A percentile compares a stretch with the other conserved stretches of the same genome.
phyloP scores from a whole-genome alignment of 305 asterid genomes.

The Salvia sclarea region DNA sequence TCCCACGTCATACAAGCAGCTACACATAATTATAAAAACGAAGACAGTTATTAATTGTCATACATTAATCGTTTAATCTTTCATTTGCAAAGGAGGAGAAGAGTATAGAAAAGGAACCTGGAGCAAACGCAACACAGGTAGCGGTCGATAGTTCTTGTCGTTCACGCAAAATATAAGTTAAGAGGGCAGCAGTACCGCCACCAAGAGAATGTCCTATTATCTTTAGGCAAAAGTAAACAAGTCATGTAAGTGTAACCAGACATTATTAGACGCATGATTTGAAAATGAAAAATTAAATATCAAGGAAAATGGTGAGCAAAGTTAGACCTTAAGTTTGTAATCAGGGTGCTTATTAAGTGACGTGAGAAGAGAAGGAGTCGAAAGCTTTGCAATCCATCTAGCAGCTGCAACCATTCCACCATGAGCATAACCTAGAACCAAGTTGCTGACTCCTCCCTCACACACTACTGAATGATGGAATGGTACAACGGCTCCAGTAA shows the following conservation, averaged over 20 bases:
- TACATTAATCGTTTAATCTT: background rate
- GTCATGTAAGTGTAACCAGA: too few relatives aligned
- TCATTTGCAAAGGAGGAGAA: constrained; percentile 10
- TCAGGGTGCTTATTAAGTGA: constrained; percentile 65
- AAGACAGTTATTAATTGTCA: background rate
- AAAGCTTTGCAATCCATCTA: constrained; percentile 97
- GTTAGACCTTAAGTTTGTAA: constrained; percentile 76
- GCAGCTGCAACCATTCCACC: constrained; percentile 99
- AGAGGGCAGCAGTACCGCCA: constrained; percentile 92
- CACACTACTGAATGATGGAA: constrained; percentile 90
- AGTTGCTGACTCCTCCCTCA: constrained; percentile 87
- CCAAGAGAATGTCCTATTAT: constrained; percentile 96
- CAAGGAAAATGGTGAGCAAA: constrained; percentile 1
- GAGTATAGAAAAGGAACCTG: constrained; percentile 52
- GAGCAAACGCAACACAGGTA: constrained; percentile 93
- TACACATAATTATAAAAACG: constrained; percentile 40
- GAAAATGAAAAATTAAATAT: background rate
- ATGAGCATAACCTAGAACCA: constrained; percentile 96
- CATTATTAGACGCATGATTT: too few relatives aligned
- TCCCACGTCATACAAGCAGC: constrained; percentile 99
- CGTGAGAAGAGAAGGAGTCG: constrained; percentile 74
- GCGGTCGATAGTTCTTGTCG: constrained; percentile 72
- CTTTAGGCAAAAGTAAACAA: constrained; percentile 44
- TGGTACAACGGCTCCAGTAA: constrained; percentile 96
- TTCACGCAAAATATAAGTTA: constrained; percentile 88